Conservation (phyloP, 768 basidiomycete species). For the Amanita phalloides region DNA sequence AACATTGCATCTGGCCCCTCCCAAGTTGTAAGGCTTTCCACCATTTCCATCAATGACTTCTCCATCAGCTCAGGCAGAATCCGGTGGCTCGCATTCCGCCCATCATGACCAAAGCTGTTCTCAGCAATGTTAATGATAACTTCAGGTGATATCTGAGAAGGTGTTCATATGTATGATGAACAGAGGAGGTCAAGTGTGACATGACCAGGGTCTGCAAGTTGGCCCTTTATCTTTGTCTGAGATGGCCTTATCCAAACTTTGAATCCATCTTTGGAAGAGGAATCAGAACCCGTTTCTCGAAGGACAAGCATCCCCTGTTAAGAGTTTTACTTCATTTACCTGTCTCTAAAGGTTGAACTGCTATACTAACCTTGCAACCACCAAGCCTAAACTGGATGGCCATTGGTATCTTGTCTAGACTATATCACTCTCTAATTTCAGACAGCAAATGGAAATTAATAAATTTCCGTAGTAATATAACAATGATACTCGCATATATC, state of each 20-base stretch:
- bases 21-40: slow-evolving; percentile 34
- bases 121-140: slow-evolving; percentile 55
- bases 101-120: slow-evolving; percentile 34
- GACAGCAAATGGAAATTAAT: slow-evolving; percentile 23
- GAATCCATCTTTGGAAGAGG: slow-evolving; percentile 10
- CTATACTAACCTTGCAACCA: slow-evolving; percentile 31
- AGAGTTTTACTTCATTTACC: background rate
- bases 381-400: slow-evolving; percentile 40
- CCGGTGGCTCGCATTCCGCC: slow-evolving; percentile 6
- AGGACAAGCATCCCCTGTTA: slow-evolving; percentile 22
- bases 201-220: slow-evolving; percentile 27
- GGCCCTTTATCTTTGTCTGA: slow-evolving; percentile 37
- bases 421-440: slow-evolving; percentile 21
- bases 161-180: slow-evolving; percentile 33
- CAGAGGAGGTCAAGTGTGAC: slow-evolving; percentile 45
- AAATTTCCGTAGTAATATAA: background rate
- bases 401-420: slow-evolving; percentile 17
- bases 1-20: slow-evolving; percentile 29
- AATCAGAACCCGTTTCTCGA: slow-evolving; percentile 3
- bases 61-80: slow-evolving; percentile 31
- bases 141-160: slow-evolving; percentile 40
- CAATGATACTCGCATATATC: slow-evolving; percentile 36
- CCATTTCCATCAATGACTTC: slow-evolving; percentile 21
- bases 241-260: slow-evolving; percentile 27
- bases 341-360: background rate